Conservation (phyloP, 768 basidiomycete species). For the Russula emetica region DNA sequence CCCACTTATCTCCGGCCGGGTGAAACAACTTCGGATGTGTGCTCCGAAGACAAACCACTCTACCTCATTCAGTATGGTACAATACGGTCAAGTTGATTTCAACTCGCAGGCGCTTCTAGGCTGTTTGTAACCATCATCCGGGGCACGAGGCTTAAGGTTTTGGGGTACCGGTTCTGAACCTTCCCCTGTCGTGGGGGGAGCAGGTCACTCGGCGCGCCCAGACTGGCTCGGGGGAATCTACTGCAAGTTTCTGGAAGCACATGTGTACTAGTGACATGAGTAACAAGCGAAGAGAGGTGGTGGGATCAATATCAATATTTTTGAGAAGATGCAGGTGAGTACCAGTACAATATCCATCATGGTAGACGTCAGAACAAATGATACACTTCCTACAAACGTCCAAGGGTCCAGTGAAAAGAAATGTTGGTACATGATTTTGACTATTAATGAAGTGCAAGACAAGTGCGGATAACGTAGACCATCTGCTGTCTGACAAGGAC, state of each 20-base stretch:
- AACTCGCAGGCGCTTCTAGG: too few species aligned
- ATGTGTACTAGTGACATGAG: too few species aligned
- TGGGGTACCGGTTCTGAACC: not conserved
- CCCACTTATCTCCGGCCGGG: conserved; percentile 1
- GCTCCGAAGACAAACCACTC: too few species aligned
- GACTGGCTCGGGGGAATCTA: not conserved
- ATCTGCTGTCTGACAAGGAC: not conserved
- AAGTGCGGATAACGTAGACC: conserved; percentile 8
- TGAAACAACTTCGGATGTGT: too few species aligned
- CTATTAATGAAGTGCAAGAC: conserved; percentile 2
- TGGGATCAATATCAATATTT: not conserved
- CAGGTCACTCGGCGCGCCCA: not conserved
- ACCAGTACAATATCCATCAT: not conserved
- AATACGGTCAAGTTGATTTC: too few species aligned
- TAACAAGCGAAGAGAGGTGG: too few species aligned
- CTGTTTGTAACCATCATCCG: not conserved
- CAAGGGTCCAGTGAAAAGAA: conserved; percentile 1
- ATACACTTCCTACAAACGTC: not conserved
- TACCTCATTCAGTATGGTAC: too few species aligned
- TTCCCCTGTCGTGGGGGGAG: too few species aligned
- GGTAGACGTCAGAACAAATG: not conserved
- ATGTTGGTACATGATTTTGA: not conserved
- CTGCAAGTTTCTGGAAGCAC: not conserved
- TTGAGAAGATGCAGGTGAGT: not conserved
- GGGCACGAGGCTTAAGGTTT: conserved; percentile 5